Evolutionary conservation across 2,329 filamentous ascomycete species (phyloP), one percentile per base, ranked within the genome.

Genomic region (Epichloe sylvatica): DNA sequence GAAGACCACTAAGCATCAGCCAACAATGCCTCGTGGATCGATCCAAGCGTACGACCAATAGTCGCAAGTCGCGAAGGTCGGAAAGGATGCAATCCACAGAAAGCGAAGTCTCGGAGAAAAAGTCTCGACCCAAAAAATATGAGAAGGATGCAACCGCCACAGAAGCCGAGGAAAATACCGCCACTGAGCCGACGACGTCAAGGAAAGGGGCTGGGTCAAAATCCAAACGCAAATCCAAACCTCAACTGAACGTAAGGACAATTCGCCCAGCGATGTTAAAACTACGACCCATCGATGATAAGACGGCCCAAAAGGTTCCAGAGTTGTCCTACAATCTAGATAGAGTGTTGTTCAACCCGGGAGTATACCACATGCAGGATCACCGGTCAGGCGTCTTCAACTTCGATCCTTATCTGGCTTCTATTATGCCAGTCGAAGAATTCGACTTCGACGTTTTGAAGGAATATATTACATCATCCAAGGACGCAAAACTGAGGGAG

Each of bases 261-360:
- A 57, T 68, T 7, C 49, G 17, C 1, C 61, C 67, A 5, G 46
- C 35, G 3, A 48, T 51, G 3, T 46, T 69, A 5, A 30, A 55
- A 2, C 48, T 68, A 11, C n/a, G 48, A 2, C 62, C 67, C 15
- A 54, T 70, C 6, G 60, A 66, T 42, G 58, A 62, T 25, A 50
- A 57, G 9, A 59, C 65, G 40, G 13, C 30, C 4, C 59, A 63
- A 9, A 59, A 63, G 4, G 48, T 56, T 0, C 74, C 80, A 11
- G 67, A 67, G 25, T 70, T 95, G 2, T 72, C 78, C 2, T 84
- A 92, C 62, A 84, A 85, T 6, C 72, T 96, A 34, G 87, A 94
- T 53, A 77, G 89, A 50, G 91, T 94, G n/a, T 70, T 98, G 3
- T 98, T 98, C 75, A 98, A 96, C 60, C 84, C 84, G 2, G 90